These are phyloP conservation scores for Daldinia childiae DNA, from an alignment of 495 filamentous ascomycete species.

Conservation along the genomic window DNA sequence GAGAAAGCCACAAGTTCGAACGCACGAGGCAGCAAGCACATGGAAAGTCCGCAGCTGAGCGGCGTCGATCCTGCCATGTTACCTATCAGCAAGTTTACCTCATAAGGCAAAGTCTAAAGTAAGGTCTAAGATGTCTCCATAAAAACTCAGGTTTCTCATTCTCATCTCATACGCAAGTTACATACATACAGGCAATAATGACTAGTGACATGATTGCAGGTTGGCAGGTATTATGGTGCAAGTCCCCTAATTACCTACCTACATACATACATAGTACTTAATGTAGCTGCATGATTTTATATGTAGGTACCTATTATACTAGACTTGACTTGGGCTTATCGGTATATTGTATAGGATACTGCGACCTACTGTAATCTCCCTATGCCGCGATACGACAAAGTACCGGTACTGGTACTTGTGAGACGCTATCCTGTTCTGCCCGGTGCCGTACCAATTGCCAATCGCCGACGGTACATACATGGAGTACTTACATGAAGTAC, in stretches of 20 bases:
- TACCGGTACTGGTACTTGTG: slow-evolving; percentile 23
- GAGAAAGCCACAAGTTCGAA: slow-evolving; percentile 27
- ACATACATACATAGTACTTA: no score
- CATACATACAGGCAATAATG: slow-evolving; percentile 3
- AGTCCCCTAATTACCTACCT: background rate
- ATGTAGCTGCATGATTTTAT: background rate
- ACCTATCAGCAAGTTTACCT: slow-evolving; percentile 8
- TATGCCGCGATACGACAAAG: slow-evolving; percentile 7
- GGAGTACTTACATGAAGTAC: background rate
- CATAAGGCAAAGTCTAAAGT: slow-evolving; percentile 4
- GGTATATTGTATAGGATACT: slow-evolving; percentile 7
- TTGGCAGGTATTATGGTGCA: background rate
- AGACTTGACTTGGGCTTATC: background rate
- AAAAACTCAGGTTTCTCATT: slow-evolving; percentile 16
- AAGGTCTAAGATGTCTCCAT: background rate
- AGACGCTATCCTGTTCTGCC: background rate
- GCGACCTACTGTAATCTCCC: background rate
- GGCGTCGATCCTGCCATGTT: slow-evolving; percentile 30
- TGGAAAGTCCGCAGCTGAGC: slow-evolving; percentile 36
- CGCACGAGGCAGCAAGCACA: slow-evolving; percentile 34
- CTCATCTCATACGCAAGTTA: slow-evolving; percentile 1
- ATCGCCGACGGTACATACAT: background rate
- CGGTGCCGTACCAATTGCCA: slow-evolving; percentile 14
- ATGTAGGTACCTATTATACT: background rate
- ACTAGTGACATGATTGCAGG: background rate